phyloP scores from a whole-genome alignment of 2,329 filamentous ascomycete species.

The Colletotrichum falcatum region DNA sequence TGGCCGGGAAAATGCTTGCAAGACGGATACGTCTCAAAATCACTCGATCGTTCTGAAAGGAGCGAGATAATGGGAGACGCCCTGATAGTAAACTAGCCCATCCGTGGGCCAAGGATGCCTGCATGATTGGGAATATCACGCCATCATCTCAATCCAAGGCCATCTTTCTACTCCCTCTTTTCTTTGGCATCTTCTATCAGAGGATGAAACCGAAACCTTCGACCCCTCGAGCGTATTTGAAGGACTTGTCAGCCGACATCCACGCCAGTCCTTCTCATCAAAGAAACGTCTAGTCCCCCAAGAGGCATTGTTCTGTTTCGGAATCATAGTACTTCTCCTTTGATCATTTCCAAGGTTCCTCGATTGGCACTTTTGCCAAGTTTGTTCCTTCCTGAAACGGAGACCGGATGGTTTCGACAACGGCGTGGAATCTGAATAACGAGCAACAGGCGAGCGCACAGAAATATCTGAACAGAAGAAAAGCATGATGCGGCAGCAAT shows the following conservation, averaged over 20 bases:
- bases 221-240: background rate
- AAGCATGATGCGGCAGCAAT: no score
- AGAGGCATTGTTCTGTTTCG: no score
- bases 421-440: no score
- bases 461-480: accelerated
- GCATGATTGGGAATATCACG: background rate
- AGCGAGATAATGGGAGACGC: background rate
- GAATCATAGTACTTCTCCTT: background rate
- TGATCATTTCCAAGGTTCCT: background rate
- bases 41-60: background rate
- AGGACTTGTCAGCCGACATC: background rate
- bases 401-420: background rate
- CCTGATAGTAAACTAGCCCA: background rate
- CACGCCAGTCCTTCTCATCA: background rate
- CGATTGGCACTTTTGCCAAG: background rate
- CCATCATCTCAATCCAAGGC: no score
- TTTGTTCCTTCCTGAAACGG: background rate
- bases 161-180: background rate
- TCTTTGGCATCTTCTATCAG: background rate
- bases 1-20: background rate
- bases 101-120: background rate
- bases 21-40: background rate
- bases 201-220: background rate
- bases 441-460: background rate
- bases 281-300: background rate